Percentiles rank a stretch among this genome's conserved stretches.
phyloP scores from a whole-genome alignment of 176 grass and related monocot species.

The Hordeum vulgare region DNA sequence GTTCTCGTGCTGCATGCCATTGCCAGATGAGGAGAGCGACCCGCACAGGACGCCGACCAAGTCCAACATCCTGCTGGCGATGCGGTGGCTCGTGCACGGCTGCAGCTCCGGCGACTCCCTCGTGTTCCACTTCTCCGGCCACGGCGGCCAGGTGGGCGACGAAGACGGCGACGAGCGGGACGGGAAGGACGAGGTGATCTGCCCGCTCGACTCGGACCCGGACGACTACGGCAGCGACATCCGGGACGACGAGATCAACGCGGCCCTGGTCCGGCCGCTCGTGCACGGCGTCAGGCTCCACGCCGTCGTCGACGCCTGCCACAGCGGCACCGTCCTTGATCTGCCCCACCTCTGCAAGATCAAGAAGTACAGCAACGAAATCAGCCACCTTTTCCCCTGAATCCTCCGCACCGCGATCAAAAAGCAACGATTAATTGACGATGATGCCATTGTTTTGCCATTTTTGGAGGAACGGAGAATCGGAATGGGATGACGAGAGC shows the following conservation, averaged over 20 bases:
- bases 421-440: no score
- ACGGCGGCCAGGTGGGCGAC: slow-evolving; percentile 63
- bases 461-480: neutral
- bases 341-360: slow-evolving; percentile 63
- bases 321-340: slow-evolving; percentile 78
- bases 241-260: slow-evolving; percentile 86
- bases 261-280: slow-evolving; percentile 63
- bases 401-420: no score
- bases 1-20: neutral
- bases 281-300: slow-evolving; percentile 51
- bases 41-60: slow-evolving; percentile 49
- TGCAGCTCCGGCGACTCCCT: slow-evolving; percentile 73
- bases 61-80: slow-evolving; percentile 64
- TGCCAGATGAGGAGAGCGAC: slow-evolving; percentile 49
- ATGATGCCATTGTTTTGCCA: neutral
- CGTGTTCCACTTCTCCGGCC: slow-evolving; percentile 92
- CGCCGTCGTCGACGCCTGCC: slow-evolving; percentile 74
- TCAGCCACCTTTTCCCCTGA: no score
- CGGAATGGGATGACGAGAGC: slow-evolving; percentile 22
- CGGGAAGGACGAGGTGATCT: slow-evolving; percentile 76
- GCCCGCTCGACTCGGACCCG: slow-evolving; percentile 64
- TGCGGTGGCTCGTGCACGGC: slow-evolving; percentile 74
- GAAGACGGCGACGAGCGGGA: slow-evolving; percentile 65
- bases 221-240: slow-evolving; percentile 19
- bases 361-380: neutral